Evolutionary conservation across 1,139 yeast genomes (phyloP), one percentile per base, ranked within the genome.

Genomic region (Saccharomyces hybrid): DNA sequence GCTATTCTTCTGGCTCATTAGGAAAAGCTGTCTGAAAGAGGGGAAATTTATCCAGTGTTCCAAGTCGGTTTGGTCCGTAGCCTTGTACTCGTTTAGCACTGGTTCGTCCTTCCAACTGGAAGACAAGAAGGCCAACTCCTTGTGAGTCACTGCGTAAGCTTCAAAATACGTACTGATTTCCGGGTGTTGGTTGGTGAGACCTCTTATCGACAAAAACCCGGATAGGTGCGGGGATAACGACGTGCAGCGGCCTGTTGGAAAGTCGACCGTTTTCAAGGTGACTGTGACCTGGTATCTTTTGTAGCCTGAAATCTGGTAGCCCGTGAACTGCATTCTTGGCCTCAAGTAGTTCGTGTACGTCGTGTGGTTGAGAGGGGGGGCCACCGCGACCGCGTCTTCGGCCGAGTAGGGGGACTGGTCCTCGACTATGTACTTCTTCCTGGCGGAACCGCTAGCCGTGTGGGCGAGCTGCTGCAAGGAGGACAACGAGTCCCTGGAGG

Each of bases 31-130:
- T 54, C 69, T 69, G 51, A 75, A 70, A 44, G 71, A 66, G 46
- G 82, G 83, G 62, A 91, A 84, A 62, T 87, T 80, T 51, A 83
- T 78, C 98, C 97, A 91, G 71, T 90, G 96, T 58, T 83, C 88
- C 51, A 88, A 71, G 71, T 90, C 97, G 56, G 84, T 85, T 55
- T 79, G 78, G 53, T 80, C 80, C 47, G 73, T 74, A 1, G 95
- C 60, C 50, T 59, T 62, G 51, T 61, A 63, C 13, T 59, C 53
- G 20, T 55, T 50, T 46, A 57, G 55, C 78, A 4, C 83, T 85
- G 90, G 90, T 82, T 29, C 73, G 67, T 31, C 64, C 60, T 58
- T 70, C 73, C 66, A 72, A 54, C 69, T 74, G 47, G 71, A 70
- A 38, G 85, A 82, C 61, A 66, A 71, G 61, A 77, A 81, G 44